Evolutionary conservation across 2,329 filamentous ascomycete genomes (phyloP), one percentile per base, ranked within the genome.

Genomic region (Neopestalotiopsis sp.): DNA sequence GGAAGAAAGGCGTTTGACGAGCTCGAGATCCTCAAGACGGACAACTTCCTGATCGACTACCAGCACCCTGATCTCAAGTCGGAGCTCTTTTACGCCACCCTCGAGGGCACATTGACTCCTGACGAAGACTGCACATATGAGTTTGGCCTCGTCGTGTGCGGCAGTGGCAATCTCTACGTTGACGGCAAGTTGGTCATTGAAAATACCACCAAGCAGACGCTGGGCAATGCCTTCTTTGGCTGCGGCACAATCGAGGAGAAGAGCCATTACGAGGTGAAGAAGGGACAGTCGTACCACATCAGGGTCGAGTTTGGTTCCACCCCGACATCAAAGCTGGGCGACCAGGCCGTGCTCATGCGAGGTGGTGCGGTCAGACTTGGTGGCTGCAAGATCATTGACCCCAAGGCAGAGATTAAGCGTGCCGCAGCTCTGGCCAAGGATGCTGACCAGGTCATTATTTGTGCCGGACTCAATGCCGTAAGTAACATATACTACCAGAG

Each of bases 401-500:
- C 85, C 49, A 80, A 88, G 68, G 84, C 85, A 17, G 88, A 91
- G 75, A 89, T 94, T 68, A 81, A 86, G 64, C 85, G 90, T 70
- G 92, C 93, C 0, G 91, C 92, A 1, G 84, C 86, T 34, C 83
- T 92, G 6, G 94, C 94, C 38, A 87, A 85, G 76, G 85, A 88
- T 57, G 90, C 91, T 1, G 92, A 95, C 68, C 91, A 95, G 75
- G 93, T 95, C 62, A 86, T 96, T 70, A 84, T 96, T 67, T 92
- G 93, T 75, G 91, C 90, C 1, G 94, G 94, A 1, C 85, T 96
- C 62, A 95, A 94, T 75, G 88, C 87, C 1, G 62, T 65, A 65
- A 49, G 42, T 65, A 14, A 32, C 12, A 34, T n/a, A n/a, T n/a
- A n/a, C n/a, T n/a, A n/a, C n/a, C n/a, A n/a, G n/a, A n/a, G n/a